Percentiles rank a stretch among this genome's conserved stretches.
These are phyloP conservation scores for Moniliella sp. DNA, from an alignment of 1,284 basidiomycete genomes.

Conservation along the genomic window DNA sequence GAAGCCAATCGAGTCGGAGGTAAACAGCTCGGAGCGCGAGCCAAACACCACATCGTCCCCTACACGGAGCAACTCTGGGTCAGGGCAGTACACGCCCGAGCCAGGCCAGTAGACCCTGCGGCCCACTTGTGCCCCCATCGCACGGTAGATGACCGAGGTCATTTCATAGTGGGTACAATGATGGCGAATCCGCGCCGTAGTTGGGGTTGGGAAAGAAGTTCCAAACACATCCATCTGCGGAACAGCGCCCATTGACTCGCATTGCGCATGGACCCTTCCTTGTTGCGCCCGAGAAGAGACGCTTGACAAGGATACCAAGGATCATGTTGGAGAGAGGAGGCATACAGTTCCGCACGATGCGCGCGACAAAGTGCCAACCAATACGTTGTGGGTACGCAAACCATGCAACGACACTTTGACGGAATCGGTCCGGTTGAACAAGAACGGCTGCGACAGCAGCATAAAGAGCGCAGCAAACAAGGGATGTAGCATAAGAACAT, in stretches of 20 bases:
- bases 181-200: slow-evolving; percentile 22
- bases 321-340: slow-evolving; percentile 28
- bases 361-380: slow-evolving; percentile 30
- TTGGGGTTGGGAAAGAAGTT: slow-evolving; percentile 24
- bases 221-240: slow-evolving; percentile 25
- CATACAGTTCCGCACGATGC: slow-evolving; percentile 24
- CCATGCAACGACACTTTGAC: slow-evolving; percentile 30
- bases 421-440: slow-evolving; percentile 24
- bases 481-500: slow-evolving; percentile 24
- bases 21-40: slow-evolving; percentile 29
- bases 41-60: slow-evolving; percentile 32
- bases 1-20: slow-evolving; percentile 30
- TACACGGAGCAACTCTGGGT: slow-evolving; percentile 29
- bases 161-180: slow-evolving; percentile 31
- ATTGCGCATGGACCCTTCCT: slow-evolving; percentile 31
- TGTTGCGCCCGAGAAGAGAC: slow-evolving; percentile 23
- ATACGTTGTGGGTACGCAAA: slow-evolving; percentile 30
- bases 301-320: slow-evolving; percentile 22
- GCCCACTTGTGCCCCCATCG: slow-evolving; percentile 30
- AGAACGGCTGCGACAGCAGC: slow-evolving; percentile 28
- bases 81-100: slow-evolving; percentile 30
- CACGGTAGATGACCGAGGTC: slow-evolving; percentile 29
- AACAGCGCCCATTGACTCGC: slow-evolving; percentile 25
- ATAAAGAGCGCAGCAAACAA: slow-evolving; percentile 30
- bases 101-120: slow-evolving; percentile 33